A percentile compares a stretch with the other conserved stretches of the same genome.
phyloP scores from a whole-genome alignment of 2,329 filamentous ascomycete species.

The Dactylonectria macrodidyma region DNA sequence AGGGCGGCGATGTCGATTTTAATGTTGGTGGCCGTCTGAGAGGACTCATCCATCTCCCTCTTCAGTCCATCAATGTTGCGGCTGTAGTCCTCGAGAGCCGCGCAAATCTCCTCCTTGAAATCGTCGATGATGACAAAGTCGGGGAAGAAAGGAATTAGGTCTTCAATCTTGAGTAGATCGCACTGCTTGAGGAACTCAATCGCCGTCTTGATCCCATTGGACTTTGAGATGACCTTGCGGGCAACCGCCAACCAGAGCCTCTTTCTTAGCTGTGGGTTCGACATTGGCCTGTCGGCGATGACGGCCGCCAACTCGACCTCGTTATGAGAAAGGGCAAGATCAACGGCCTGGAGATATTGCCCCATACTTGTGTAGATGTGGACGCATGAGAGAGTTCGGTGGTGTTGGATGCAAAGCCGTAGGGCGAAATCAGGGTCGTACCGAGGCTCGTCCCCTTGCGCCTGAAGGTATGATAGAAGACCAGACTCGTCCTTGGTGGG shows the following conservation, averaged over 20 bases:
- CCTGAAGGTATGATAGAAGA: constrained; percentile 89
- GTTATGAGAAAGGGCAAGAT: constrained; percentile 90
- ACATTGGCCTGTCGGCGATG: constrained; percentile 88
- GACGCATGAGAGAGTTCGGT: constrained; percentile 92
- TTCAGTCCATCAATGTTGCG: constrained; percentile 91
- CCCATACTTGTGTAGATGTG: constrained; percentile 98
- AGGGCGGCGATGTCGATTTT: constrained; percentile 89
- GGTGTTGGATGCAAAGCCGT: constrained; percentile 93
- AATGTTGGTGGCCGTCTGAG: constrained; percentile 90
- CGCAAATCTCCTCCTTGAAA: constrained; percentile 98
- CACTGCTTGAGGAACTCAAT: constrained; percentile 95
- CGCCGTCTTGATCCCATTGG: constrained; percentile 89
- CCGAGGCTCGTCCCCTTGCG: constrained; percentile 86
- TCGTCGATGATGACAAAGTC: constrained; percentile 99
- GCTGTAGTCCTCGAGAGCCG: constrained; percentile 92
- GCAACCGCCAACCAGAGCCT: constrained; percentile 96
- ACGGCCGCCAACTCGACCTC: constrained; percentile 91
- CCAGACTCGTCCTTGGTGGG: constrained; percentile 87
- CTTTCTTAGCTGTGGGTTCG: constrained; percentile 86
- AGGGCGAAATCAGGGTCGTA: constrained; percentile 98
- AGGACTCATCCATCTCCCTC: constrained; percentile 95
- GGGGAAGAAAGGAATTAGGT: constrained; percentile 97
- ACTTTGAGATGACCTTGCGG: constrained; percentile 91
- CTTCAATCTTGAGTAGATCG: constrained; percentile 93
- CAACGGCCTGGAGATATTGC: constrained; percentile 93